Base-by-base conservation (phyloP, 73 alveolate species). In the Stentor roeselii region DNA sequence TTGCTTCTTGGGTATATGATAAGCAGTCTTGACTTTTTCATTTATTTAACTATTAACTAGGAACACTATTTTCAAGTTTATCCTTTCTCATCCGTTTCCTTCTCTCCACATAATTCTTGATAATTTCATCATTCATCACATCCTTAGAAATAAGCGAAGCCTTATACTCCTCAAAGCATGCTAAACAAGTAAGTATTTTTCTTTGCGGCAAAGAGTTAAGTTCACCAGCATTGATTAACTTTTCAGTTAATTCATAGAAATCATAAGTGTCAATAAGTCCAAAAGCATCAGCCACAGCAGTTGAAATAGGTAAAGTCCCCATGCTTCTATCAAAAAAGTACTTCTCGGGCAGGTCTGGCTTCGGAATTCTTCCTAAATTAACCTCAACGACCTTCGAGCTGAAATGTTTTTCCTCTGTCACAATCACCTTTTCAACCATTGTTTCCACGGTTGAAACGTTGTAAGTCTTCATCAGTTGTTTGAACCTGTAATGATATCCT, bases 341-440 rank as follows among this genome's bases (percentile, higher is more conserved):
- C 37, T 67, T 67, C 37, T 67, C 80, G 11, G 80, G 80, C 27
- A 67, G 80, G 37, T 67, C 80, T 30, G 80, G 80, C 11, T n/a
- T 21, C 34, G 37, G n/a, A 30, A 67, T 67, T 67, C 80, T 67
- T 30, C 34, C 27, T 67, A 67, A 67, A 67, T 67, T 67, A 21
- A 67, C 80, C 80, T 67, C 80, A n/a, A 32, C 80, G 41, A 67
- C 80, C 34, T 67, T 67, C 1, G 42, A 27, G 41, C 80, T 67
- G 41, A 67, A 67, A 67, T 67, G 80, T 2, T 67, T 67, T 67
- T 67, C 80, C 34, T 67, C 80, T 21, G 80, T 21, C 21, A 67
- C 41, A 21, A 67, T 21, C 27, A 67, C 80, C 34, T 67, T 67
- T 67, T 67, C 80, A 32, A 67, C 41, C 42, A 67, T 21, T 21